Conservation (phyloP, 441 rosid genomes). For the Eruca vesicaria region DNA sequence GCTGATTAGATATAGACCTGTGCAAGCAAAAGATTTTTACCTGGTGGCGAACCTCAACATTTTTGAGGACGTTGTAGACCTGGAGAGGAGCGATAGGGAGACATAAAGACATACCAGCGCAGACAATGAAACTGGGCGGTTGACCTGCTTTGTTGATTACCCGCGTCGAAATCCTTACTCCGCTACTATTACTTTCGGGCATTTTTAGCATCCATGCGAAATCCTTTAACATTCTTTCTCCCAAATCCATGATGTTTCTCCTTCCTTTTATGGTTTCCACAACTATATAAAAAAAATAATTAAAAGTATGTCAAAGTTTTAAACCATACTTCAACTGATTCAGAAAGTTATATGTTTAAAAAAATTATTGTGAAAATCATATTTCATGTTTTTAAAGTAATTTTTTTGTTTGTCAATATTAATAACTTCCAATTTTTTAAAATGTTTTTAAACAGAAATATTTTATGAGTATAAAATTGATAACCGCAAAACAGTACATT, state of each 20-base stretch:
- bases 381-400: no score
- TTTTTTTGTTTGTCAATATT: no score
- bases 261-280: conserved; percentile 33
- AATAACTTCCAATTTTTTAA: no score
- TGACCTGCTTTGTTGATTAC: conserved; percentile 39
- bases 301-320: neutral
- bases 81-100: conserved; percentile 47
- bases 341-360: no score
- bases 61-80: conserved; percentile 44
- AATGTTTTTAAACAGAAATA: no score
- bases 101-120: conserved; percentile 67
- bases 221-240: conserved; percentile 55
- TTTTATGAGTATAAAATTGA: no score
- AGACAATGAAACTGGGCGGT: conserved; percentile 50
- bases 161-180: conserved; percentile 54
- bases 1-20: neutral
- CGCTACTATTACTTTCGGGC: conserved; percentile 45
- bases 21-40: conserved; percentile 25
- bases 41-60: conserved; percentile 45
- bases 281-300: conserved; percentile 12
- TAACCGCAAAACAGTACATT: no score
- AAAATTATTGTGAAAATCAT: no score
- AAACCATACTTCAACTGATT: neutral
- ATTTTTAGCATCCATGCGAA: conserved; percentile 47
- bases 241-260: conserved; percentile 48